Base-by-base conservation (phyloP, 192 early-diverging fungal species). In the Umbelopsis vinacea region DNA sequence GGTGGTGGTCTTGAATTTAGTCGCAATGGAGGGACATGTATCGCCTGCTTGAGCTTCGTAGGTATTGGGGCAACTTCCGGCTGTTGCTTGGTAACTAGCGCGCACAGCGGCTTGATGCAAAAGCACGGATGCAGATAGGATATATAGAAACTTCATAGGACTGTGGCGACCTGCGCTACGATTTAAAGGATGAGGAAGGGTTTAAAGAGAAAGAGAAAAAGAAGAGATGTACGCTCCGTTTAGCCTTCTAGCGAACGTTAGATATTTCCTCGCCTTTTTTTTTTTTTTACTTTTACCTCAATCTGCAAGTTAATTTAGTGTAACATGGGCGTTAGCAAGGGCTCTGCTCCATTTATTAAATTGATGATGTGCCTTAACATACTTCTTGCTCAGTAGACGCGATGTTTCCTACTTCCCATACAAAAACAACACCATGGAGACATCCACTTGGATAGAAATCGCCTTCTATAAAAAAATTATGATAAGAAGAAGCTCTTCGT, bases 51-150 rank as follows among this genome's bases (percentile, higher is more conserved):
- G 57, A 17, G 17, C 57, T 63, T 63, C 29, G 33, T 63, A 63
- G 5, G 57, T 63, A 26, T 63, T 63, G 57, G 57, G 57, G 26
- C 57, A 63, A 8, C 57, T 63, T 63, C 57, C 57, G 3, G 57
- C 57, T 19, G 57, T 63, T 15, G 57, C 57, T 63, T 29, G 26
- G 26, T 63, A 63, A 50, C n/a, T 19, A 26, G 57, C 57, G 35
- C 57, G 57, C 57, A 63, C 57, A 63, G 57, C 57, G 57, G 57
- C 57, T 26, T 63, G 57, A 35, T 63, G 57, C 57, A 63, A 37
- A 26, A 63, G 26, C 26, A 63, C 57, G 33, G 57, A 63, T 6
- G 57, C 57, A 1, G 57, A 63, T 29, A 63, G 57, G 57, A 63
- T 63, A 63, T 63, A 63, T 37, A 63, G 57, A 63, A 63, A 63